These are phyloP conservation scores for Collybia nuda DNA, from an alignment of 768 basidiomycete species.

Conservation along the genomic window DNA sequence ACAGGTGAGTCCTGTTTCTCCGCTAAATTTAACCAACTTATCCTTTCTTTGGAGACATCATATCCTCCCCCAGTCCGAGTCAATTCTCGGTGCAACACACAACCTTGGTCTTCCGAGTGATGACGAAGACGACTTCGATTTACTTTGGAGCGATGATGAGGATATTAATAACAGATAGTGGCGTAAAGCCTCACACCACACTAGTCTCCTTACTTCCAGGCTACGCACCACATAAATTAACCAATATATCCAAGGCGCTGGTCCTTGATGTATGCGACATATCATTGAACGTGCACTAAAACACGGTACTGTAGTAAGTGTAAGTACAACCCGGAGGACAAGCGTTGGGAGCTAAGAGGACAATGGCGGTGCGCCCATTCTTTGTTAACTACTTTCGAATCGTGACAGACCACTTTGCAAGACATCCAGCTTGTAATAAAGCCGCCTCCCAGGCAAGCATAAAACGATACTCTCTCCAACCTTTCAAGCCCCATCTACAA, in stretches of 20 bases:
- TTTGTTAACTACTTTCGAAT: conserved; percentile 19
- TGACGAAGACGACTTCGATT: conserved; percentile 53
- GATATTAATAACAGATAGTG: conserved; percentile 7
- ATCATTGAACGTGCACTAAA: too few relatives aligned
- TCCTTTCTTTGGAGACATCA: conserved; percentile 30
- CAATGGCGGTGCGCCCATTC: background rate
- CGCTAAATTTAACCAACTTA: background rate
- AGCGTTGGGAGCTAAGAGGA: too few relatives aligned
- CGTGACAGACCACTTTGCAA: conserved; percentile 48
- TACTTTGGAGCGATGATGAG: conserved; percentile 54
- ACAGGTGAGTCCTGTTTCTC: conserved; percentile 42
- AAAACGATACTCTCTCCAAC: conserved; percentile 49
- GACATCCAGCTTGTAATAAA: conserved; percentile 39
- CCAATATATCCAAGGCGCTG: too few relatives aligned
- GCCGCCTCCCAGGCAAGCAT: conserved; percentile 52
- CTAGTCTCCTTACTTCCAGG: background rate
- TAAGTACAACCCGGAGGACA: too few relatives aligned
- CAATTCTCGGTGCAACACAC: conserved; percentile 27
- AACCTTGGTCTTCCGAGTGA: conserved; percentile 52
- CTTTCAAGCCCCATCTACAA: conserved; percentile 25
- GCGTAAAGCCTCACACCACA: background rate
- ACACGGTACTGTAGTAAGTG: too few relatives aligned
- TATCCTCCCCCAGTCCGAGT: conserved; percentile 33
- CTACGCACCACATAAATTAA: too few relatives aligned
- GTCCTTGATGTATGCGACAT: too few relatives aligned